phyloP scores from a whole-genome alignment of 805 yeast species.

The Blastobotrys muscicola region DNA sequence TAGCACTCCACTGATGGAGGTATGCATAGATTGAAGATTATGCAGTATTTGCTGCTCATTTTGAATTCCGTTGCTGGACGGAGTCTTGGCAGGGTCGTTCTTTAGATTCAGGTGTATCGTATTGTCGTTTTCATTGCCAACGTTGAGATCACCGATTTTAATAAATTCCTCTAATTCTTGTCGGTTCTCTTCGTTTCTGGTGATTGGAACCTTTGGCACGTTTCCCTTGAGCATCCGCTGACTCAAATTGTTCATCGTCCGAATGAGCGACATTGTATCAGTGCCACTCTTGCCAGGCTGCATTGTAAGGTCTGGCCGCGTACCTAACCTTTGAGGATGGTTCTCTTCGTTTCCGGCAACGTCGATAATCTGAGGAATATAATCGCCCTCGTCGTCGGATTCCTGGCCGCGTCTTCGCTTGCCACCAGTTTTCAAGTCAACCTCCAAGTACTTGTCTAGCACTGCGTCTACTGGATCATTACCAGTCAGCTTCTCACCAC shows the following conservation, averaged over 20 bases:
- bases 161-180: slow-evolving; percentile 19
- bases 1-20: no score
- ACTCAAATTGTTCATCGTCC: slow-evolving; percentile 83
- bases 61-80: no score
- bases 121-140: slow-evolving; percentile 1
- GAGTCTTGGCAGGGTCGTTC: neutral
- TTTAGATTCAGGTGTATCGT: slow-evolving; percentile 13
- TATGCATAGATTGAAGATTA: no score
- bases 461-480: slow-evolving; percentile 77
- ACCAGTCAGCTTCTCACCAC: slow-evolving; percentile 76
- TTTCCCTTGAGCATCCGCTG: slow-evolving; percentile 53
- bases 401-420: slow-evolving; percentile 1
- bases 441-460: slow-evolving; percentile 71
- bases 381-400: slow-evolving; percentile 26
- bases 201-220: neutral
- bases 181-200: slow-evolving; percentile 4
- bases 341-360: slow-evolving; percentile 74
- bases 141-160: slow-evolving; percentile 20
- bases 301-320: slow-evolving; percentile 87
- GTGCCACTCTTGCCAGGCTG: slow-evolving; percentile 44
- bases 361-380: slow-evolving; percentile 65
- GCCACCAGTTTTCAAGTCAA: slow-evolving; percentile 41
- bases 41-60: no score
- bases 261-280: slow-evolving; percentile 66
- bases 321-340: slow-evolving; percentile 66